A percentile compares a stretch with the other conserved stretches of the same genome.
Conservation (phyloP, 495 filamentous ascomycete species). For the Geoglossum glabrum region DNA sequence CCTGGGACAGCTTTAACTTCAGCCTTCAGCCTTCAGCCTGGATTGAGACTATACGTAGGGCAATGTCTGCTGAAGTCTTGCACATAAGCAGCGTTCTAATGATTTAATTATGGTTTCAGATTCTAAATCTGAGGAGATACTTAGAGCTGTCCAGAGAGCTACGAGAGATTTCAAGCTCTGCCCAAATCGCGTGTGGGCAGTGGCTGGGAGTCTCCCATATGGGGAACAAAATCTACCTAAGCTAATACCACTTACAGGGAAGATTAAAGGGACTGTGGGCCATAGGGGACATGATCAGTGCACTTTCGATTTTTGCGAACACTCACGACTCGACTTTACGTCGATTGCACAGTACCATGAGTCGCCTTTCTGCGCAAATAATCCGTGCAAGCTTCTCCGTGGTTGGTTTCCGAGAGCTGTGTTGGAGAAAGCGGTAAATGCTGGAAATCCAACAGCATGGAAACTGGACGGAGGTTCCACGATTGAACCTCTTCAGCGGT, state of each 20-base stretch:
- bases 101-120: no score
- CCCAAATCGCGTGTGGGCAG: background rate
- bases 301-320: background rate
- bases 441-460: background rate
- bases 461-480: background rate
- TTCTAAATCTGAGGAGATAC: no score
- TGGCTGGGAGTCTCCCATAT: background rate
- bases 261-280: background rate
- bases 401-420: background rate
- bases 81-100: no score
- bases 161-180: background rate
- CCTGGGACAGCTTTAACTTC: no score
- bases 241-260: background rate
- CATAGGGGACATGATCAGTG: background rate
- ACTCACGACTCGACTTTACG: background rate
- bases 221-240: background rate
- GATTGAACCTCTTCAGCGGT: background rate
- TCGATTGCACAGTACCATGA: background rate
- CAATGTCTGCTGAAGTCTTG: no score
- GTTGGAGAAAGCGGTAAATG: background rate
- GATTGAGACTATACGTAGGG: no score
- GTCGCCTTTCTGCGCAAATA: background rate
- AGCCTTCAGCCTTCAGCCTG: no score
- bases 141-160: background rate
- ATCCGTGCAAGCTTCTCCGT: background rate